Percentiles rank a stretch among this genome's conserved stretches.
These are phyloP conservation scores for Amniculicola lignicola DNA, from an alignment of 495 filamentous ascomycete species.

Conservation along the genomic window DNA sequence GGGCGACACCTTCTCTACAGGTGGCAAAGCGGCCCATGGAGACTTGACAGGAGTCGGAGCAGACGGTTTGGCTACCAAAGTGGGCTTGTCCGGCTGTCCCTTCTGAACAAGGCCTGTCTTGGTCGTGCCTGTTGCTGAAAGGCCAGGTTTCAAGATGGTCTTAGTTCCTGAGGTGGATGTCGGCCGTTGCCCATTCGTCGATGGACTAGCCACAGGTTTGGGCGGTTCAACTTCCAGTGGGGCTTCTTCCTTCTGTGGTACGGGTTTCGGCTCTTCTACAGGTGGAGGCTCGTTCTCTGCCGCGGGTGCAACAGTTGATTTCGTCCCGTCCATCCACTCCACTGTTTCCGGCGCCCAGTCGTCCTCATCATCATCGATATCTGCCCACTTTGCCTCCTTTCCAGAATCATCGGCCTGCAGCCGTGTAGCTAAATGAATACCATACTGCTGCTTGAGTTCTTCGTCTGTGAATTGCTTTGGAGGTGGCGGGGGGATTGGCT, in stretches of 20 bases:
- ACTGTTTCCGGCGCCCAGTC: slow-evolving; percentile 97
- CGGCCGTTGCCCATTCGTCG: slow-evolving; percentile 24
- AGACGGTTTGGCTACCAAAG: slow-evolving; percentile 74
- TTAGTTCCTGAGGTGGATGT: slow-evolving; percentile 36
- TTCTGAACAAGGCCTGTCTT: slow-evolving; percentile 52
- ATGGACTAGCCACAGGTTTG: neutral
- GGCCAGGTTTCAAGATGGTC: slow-evolving; percentile 45
- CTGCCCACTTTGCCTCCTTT: slow-evolving; percentile 92
- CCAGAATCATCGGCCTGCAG: slow-evolving; percentile 77
- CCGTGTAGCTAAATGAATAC: slow-evolving; percentile 91
- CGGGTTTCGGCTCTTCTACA: slow-evolving; percentile 34
- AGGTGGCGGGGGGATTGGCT: slow-evolving; percentile 73
- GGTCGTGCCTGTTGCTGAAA: slow-evolving; percentile 6
- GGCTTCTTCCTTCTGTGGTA: slow-evolving; percentile 44
- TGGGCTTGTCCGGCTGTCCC: slow-evolving; percentile 69
- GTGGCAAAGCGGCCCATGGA: slow-evolving; percentile 84
- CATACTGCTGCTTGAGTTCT: slow-evolving; percentile 90
- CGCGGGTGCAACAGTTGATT: slow-evolving; percentile 65
- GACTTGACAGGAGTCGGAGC: slow-evolving; percentile 76
- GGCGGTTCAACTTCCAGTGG: slow-evolving; percentile 17
- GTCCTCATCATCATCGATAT: slow-evolving; percentile 98
- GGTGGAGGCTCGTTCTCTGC: slow-evolving; percentile 45
- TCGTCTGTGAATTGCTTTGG: slow-evolving; percentile 95
- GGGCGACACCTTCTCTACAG: slow-evolving; percentile 76
- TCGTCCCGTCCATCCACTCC: slow-evolving; percentile 96